Base-by-base conservation (phyloP, 1,284 basidiomycete species). In the Pseudozyma sp. region DNA sequence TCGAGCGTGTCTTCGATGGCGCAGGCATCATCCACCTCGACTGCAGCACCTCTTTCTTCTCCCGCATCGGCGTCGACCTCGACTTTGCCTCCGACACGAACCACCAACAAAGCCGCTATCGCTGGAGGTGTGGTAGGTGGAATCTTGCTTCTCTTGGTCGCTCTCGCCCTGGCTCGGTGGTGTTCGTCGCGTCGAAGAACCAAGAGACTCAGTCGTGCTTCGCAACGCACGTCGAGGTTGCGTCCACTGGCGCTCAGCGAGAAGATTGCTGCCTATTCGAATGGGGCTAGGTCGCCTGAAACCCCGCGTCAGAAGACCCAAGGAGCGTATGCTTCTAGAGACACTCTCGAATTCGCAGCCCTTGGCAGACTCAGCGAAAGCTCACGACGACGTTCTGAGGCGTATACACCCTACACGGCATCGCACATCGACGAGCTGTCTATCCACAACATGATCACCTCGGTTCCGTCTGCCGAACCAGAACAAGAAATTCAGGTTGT, bases 151-250 rank as follows among this genome's bases (percentile, higher is more conserved):
- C 58, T 68, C 1, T 44, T 57, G 4, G 29, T 57, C 30, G 19
- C 29, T 3, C 19, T 61, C 14, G 49, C 45, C 9, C 44, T 61
- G 16, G 30, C 57, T 16, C 57, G 58, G 3, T 67, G 57, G 57
- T 68, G 58, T 30, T 39, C 54, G 4, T 68, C 65, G 2, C 58
- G 65, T 16, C 54, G 65, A 0, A 39, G 58, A 19, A 68, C 65
- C 9, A 17, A 48, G 1, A 24, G 47, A 3, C 35, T 66, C 7
- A 56, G 65, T 16, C 33, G 16, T 7, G 53, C 35, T 6, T 54
- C 53, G 7, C 52, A 54, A 5, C 56, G 48, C 13, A 42, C 52
- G 49, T 54, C 43, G 16, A n/a, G 19, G 0, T 14, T 58, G 19
- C 56, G 63, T 29, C 31, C 57, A 7, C 57, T 50, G 2, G 29